Evolutionary conservation across 257 asterid genomes (phyloP).

Genomic region (Solanum ahanhuiri): DNA sequence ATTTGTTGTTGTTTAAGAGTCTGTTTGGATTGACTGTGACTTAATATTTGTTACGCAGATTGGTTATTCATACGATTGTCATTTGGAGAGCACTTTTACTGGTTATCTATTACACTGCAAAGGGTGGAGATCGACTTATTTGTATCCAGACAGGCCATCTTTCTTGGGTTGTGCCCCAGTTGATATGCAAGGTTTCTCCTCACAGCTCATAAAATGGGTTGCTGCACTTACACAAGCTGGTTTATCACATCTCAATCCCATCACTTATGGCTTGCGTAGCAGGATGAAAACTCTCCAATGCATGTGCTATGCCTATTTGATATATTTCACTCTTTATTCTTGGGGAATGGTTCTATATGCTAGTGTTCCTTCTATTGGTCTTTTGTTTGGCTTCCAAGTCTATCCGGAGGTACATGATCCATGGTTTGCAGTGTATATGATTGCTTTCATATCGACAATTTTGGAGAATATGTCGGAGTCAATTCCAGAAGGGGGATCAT

Average conservation of each 20-base stretch:
- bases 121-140: constrained; percentile 1
- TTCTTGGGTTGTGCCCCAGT: constrained; percentile 7
- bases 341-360: constrained; percentile 1
- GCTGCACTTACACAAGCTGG: constrained; percentile 5
- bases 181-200: not conserved
- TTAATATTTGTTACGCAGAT: constrained; percentile 24
- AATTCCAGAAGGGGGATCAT: not conserved
- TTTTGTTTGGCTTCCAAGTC: not conserved
- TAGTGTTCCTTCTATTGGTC: not conserved
- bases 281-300: not conserved
- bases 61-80: constrained; percentile 56
- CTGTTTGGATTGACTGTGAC: no score
- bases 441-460: not conserved
- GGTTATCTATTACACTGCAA: constrained; percentile 4
- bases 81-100: constrained; percentile 46
- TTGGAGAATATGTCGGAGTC: not conserved
- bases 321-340: not conserved
- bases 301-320: constrained; percentile 4
- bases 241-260: constrained; percentile 1
- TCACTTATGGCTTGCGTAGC: not conserved
- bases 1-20: no score
- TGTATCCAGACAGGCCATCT: constrained; percentile 5
- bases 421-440: not conserved
- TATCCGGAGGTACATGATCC: not conserved
- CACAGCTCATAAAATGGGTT: not conserved